Conservation (phyloP, 768 basidiomycete species). For the Hygrophoropsis aurantiaca region DNA sequence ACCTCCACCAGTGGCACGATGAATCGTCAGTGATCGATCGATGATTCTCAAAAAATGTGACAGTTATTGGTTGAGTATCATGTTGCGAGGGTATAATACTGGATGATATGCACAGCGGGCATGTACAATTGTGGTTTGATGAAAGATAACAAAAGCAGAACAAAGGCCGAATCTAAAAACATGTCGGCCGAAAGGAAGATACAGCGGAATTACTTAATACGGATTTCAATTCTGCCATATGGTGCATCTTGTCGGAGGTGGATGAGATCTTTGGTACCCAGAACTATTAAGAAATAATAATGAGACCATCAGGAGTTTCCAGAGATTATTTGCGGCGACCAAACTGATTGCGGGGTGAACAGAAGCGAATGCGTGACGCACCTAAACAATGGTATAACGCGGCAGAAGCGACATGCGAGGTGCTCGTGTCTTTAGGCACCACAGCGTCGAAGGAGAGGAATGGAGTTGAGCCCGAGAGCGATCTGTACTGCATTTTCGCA, state of each 20-base stretch:
- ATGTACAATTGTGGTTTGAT: no score
- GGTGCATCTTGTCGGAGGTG: constrained; percentile 57
- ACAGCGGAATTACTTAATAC: constrained; percentile 28
- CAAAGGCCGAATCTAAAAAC: no score
- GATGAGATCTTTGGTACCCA: constrained; percentile 74
- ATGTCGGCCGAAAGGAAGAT: background rate
- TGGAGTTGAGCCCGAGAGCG: constrained; percentile 47
- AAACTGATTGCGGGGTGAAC: background rate
- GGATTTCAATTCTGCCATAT: constrained; percentile 53
- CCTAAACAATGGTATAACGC: constrained; percentile 87
- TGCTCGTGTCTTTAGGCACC: constrained; percentile 65
- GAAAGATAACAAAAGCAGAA: no score
- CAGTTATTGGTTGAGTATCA: no score
- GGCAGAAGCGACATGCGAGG: constrained; percentile 74
- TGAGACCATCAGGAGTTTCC: no score
- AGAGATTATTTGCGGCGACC: background rate
- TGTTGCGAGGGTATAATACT: no score
- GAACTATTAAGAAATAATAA: constrained; percentile 45
- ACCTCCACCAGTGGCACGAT: no score
- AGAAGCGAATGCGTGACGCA: constrained; percentile 27
- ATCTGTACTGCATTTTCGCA: constrained; percentile 70
- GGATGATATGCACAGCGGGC: no score
- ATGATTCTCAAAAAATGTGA: no score
- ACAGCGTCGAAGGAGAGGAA: constrained; percentile 63
- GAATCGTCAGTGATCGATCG: no score